Evolutionary conservation across 495 filamentous ascomycete species (phyloP), one percentile per base, ranked within the genome.

Genomic region (Trichoderma reesei): DNA sequence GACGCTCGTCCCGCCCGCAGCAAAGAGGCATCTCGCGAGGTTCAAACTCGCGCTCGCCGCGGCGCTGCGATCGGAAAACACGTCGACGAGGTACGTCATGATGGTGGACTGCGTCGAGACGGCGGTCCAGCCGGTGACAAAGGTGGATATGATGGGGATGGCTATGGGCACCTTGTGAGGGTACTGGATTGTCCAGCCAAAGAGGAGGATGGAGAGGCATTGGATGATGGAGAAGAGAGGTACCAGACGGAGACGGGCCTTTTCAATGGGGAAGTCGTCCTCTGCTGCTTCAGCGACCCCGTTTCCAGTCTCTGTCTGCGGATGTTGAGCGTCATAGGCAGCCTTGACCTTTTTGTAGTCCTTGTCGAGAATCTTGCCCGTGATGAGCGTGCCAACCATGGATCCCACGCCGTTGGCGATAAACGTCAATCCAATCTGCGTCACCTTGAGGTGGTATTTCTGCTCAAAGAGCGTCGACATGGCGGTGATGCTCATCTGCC

Each of bases 401-500:
- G 78, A 80, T 0, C 81, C 82, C 5, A 73, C 74, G 0, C 81
- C 80, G 56, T 82, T 82, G 38, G 80, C 76, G 39, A 83, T 77
- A 61, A 80, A 84, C 0, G 76, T 78, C 2, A 83, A 70, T 0
- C 82, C 79, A 36, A 81, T 79, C 46, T 81, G 75, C 7, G 77
- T 76, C 64, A 80, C 78, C 31, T 63, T 67, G 1, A 80, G 69
- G 7, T 71, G 71, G 66, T 84, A 84, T 5, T 67, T 59, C 2
- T 64, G 68, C 38, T 73, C 69, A 69, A 80, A 83, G 9, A 84
- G 73, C 11, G 79, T 74, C 0, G 81, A 81, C 76, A 83, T 80
- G 41, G 77, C 76, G 0, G 82, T 80, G 62, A 83, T 82, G 65
- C 73, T 80, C 79, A 84, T 83, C 63, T 83, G 80, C 82, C 82